Base-by-base conservation (phyloP, 192 early-diverging fungal genomes). In the Funneliformis geosporum region DNA sequence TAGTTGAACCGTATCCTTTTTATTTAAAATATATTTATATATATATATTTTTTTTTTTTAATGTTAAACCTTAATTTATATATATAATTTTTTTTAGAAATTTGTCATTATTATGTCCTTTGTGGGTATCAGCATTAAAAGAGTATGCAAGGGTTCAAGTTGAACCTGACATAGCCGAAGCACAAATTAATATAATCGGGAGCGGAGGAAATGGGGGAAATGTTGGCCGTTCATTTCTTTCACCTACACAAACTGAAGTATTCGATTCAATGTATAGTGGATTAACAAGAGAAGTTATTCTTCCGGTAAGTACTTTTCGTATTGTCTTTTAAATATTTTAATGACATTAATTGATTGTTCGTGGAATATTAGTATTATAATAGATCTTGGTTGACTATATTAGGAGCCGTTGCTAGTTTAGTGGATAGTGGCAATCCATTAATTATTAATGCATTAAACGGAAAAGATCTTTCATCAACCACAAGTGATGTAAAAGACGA, bases 131-230 rank as follows among this genome's bases (percentile, higher is more conserved):
- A 10, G 80, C 88, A 8, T 82, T 94, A 27, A 75, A 83, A 38
- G 89, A 91, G 10, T 94, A 93, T 79, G 93, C 93, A 2, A 82
- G 90, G 27, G 83, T 91, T 21, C 85, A 89, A 47, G 73, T 91
- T 33, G 93, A 95, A n/a, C 80, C 88, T 5, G 92, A 92, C 75
- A 80, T 88, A 68, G 60, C 70, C 5, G 80, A 82, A 14, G 38
- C 71, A 55, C 47, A 77, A 43, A 47, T 50, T 27, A 79, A 68
- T 61, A 38, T 73, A 21, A 50, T 77, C 0, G 82, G 80, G 28
- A 40, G 76, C 11, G 73, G 61, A 55, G 21, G 18, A 55, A 55
- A 4, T n/a, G 50, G 50, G 16, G 50, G 50, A 1, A 21, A 55
- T 55, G 16, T 21, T 55, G 47, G 47, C 18, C 12, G 33, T 11